These are phyloP conservation scores for Hericium rajendrae DNA, from an alignment of 768 basidiomycete genomes.

Conservation along the genomic window DNA sequence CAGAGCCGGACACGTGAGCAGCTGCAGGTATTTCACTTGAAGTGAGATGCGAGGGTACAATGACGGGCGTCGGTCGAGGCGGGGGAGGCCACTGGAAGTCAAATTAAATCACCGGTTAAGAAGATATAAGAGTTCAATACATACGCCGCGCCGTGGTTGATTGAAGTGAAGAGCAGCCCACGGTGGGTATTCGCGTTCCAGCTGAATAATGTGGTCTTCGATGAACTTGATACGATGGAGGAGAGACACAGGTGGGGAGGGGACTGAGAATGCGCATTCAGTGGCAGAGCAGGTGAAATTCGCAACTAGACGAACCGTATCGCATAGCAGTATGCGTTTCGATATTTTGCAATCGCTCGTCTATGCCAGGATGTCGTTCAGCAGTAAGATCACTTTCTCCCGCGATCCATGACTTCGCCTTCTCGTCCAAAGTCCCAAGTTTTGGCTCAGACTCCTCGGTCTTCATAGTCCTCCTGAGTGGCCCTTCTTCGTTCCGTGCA, in stretches of 20 bases:
- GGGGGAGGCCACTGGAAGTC: conserved; percentile 70
- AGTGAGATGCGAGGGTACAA: conserved; percentile 62
- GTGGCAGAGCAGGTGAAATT: neutral
- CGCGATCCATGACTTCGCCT: neutral
- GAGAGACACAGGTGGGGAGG: conserved; percentile 56
- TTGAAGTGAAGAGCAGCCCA: conserved; percentile 88
- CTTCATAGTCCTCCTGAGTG: conserved; percentile 52
- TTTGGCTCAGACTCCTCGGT: conserved; percentile 7
- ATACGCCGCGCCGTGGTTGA: conserved; percentile 70
- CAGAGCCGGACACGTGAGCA: neutral
- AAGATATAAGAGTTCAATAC: conserved; percentile 20
- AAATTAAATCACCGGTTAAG: neutral
- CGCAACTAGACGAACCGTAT: conserved; percentile 42
- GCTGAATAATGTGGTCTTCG: conserved; percentile 65
- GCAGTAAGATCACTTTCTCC: conserved; percentile 22
- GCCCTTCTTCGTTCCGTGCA: conserved; percentile 75
- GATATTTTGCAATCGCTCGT: conserved; percentile 54
- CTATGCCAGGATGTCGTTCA: conserved; percentile 45
- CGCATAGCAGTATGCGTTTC: conserved; percentile 66
- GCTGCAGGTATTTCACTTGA: conserved; percentile 8
- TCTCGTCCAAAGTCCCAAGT: neutral
- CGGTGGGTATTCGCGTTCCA: conserved; percentile 78
- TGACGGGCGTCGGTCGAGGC: conserved; percentile 66
- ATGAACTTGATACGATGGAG: conserved; percentile 57
- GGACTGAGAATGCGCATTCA: conserved; percentile 35